These are phyloP conservation scores for Haplosporangium gracile DNA, from an alignment of 192 early-diverging fungal genomes.

Conservation along the genomic window DNA sequence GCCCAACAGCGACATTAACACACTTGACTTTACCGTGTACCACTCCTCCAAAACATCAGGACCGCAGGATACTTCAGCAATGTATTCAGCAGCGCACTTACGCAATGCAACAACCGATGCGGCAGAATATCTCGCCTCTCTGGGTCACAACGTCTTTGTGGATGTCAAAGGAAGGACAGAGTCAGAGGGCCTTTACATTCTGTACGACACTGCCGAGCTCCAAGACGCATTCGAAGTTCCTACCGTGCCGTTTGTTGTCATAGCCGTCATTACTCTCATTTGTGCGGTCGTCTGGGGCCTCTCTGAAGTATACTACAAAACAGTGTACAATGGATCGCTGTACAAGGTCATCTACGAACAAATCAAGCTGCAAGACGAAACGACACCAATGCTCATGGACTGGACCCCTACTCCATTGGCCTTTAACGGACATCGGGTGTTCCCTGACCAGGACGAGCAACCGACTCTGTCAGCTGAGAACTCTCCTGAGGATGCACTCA, in stretches of 20 bases:
- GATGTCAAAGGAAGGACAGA: background rate
- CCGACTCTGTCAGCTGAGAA: background rate
- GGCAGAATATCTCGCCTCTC: background rate
- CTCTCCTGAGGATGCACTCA: background rate
- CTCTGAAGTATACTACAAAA: background rate
- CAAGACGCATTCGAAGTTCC: constrained; percentile 10
- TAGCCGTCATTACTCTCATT: background rate
- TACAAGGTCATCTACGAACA: constrained; percentile 16
- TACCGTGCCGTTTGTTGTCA: background rate
- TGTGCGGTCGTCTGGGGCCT: background rate
- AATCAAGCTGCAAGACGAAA: constrained; percentile 10
- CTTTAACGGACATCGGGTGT: constrained; percentile 8
- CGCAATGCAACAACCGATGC: background rate
- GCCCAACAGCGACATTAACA: background rate
- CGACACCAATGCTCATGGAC: constrained; percentile 8
- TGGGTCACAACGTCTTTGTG: background rate
- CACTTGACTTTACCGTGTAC: constrained; percentile 3
- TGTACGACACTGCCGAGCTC: constrained; percentile 13
- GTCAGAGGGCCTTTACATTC: constrained; percentile 11
- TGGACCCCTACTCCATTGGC: constrained; percentile 8
- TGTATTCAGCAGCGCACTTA: background rate
- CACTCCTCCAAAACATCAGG: background rate
- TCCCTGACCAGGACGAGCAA: constrained; percentile 12
- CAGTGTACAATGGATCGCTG: constrained; percentile 13
- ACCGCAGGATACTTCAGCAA: background rate